A percentile compares a stretch with the other conserved stretches of the same genome.
phyloP scores from a whole-genome alignment of 2,329 filamentous ascomycete genomes.

The Fusarium lyarnte region DNA sequence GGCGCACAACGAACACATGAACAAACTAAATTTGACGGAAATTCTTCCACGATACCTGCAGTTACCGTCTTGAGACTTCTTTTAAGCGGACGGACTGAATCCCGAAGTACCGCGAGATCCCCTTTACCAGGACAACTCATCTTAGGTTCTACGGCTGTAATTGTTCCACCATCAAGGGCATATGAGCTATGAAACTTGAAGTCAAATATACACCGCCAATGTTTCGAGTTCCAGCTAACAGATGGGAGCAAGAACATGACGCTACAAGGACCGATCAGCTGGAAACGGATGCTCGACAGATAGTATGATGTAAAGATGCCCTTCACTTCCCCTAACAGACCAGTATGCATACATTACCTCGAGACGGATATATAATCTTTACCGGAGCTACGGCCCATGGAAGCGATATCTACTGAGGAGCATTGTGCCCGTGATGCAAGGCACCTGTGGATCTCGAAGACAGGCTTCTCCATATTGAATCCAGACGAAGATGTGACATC shows the following conservation, averaged over 20 bases:
- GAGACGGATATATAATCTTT: background rate
- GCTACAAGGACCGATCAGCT: background rate
- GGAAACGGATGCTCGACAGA: background rate
- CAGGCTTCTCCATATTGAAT: background rate
- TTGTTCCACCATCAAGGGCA: background rate
- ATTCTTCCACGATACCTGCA: slow-evolving; percentile 1
- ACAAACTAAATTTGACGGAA: slow-evolving; percentile 13
- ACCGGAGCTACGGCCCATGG: slow-evolving; percentile 4
- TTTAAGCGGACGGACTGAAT: slow-evolving; percentile 28
- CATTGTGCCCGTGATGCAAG: background rate
- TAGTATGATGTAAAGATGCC: background rate
- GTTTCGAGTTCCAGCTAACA: background rate
- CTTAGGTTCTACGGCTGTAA: background rate
- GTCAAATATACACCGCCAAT: background rate
- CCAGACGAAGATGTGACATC: background rate
- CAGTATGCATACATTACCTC: background rate
- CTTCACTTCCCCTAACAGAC: background rate
- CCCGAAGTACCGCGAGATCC: slow-evolving; percentile 29
- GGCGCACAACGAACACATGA: slow-evolving; percentile 25
- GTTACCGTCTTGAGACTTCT: slow-evolving; percentile 1
- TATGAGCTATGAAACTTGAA: background rate
- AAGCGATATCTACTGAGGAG: background rate
- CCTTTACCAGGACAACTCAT: background rate
- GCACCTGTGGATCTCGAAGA: background rate
- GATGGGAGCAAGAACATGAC: background rate